Evolutionary conservation across 164 flowering plant genomes (phyloP).

Genomic region (Chimonanthus praecox): DNA sequence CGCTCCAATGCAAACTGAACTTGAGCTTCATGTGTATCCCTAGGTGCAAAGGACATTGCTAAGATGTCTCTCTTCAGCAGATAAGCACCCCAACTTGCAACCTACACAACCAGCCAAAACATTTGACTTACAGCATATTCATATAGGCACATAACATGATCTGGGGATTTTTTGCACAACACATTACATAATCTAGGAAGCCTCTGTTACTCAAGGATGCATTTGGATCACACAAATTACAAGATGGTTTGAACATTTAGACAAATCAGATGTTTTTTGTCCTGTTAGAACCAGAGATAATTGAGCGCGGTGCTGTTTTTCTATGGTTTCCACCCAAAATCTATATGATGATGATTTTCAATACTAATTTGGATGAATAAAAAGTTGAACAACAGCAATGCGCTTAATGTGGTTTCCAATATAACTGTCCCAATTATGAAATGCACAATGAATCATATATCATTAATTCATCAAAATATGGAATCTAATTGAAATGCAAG

Average conservation of each 20-base stretch:
- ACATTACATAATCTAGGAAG: neutral
- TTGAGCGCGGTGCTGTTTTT: neutral
- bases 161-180: neutral
- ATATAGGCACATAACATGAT: neutral
- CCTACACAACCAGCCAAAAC: conserved; percentile 36
- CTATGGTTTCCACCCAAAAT: neutral
- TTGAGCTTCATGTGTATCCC: conserved; percentile 98
- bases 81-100: conserved; percentile 98
- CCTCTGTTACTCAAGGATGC: neutral
- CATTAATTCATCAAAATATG: neutral
- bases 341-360: neutral
- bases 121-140: neutral
- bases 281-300: too few relatives aligned
- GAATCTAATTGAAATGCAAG: neutral
- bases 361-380: neutral
- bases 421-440: neutral
- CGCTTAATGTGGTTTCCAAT: neutral
- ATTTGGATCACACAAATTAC: neutral
- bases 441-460: neutral
- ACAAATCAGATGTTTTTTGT: neutral
- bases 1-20: conserved; percentile 94
- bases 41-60: conserved; percentile 98
- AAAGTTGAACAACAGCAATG: neutral
- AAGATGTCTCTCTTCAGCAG: conserved; percentile 69
- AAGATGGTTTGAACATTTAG: neutral